Evolutionary conservation across 345 rosid species (phyloP), one percentile per base, ranked within the genome.

Genomic region (Sonneratia caseolaris): DNA sequence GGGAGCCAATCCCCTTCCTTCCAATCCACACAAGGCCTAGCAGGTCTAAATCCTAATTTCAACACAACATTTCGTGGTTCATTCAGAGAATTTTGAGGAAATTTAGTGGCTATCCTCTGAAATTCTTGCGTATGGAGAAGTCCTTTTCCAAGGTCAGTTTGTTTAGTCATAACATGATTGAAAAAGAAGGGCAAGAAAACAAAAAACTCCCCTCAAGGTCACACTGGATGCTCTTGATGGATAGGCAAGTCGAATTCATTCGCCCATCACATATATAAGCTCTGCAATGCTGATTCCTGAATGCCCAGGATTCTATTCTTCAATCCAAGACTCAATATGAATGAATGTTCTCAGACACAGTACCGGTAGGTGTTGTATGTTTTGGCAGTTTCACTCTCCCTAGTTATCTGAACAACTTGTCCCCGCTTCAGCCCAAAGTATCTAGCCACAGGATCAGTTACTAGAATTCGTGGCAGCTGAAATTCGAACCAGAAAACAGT

Each of bases 361-460:
- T 70, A 79, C 13, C 79, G 71, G 48, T 79, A 79, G 22, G 82
- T 79, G 56, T 76, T 74, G 2, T 79, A 79, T 40, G 77, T 72
- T 14, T 77, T 77, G 36, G 82, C 82, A 59, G 82, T 79, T 72
- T 79, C 82, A 27, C 82, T 79, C 15, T 71, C 77, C 75, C 82
- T 70, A 3, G 79, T 79, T 42, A 79, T 79, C 79, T 79, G 76
- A 22, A 76, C 77, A 13, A 79, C 77, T 55, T 79, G 79, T 42
- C 82, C 82, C 21, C 82, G 75, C 77, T 73, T 79, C 77, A 79
- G 69, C 70, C 82, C 82, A 24, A 37, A 74, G 55, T 79, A 79
- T 67, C 77, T 76, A 3, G 82, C 79, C 37, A 79, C 75, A 6
- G 79, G 75, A 70, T 79, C 82, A 36, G 70, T 76, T n/a, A 73